Base-by-base conservation (phyloP, 2,329 filamentous ascomycete genomes). In the Dothistroma septosporum region DNA sequence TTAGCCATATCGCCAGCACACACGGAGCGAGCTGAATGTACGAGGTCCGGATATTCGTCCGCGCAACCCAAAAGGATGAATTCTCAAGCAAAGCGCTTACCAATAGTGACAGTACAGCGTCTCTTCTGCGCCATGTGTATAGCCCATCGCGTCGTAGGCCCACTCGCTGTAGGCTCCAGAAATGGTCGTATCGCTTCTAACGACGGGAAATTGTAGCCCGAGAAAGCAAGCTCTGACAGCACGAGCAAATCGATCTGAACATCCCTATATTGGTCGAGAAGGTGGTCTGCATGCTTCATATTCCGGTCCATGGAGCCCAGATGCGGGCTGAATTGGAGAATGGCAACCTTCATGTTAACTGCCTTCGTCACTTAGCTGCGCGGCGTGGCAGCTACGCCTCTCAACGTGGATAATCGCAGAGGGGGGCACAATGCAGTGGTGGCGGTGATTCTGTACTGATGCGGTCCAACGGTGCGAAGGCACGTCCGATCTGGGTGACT, bases 191-290 rank as follows among this genome's bases (percentile, higher is more conserved):
- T 91, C 1, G 90, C 81, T 33, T 83, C 77, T 2, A 90, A 73
- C 0, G 86, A 88, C 47, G 83, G 82, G 77, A 92, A 93, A 72
- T 92, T 92, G 77, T 92, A 94, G 32, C 90, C 88, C 85, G 71
- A 82, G 70, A 93, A 91, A 0, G 90, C 88, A 73, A 93, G 77
- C 71, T 93, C 90, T 0, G 90, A 89, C 0, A 93, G 76, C 0
- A 93, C 84, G 0, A 94, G 78, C 32, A 92, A 79, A 70, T 91
- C 88, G 1, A 92, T 71, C n/a, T 81, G 52, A 50, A 57, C 37
- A 59, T 76, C 1, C 0, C 80, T 76, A 6, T 80, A 75, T 0
- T 83, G 81, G 19, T 75, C 79, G 11, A 93, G 76, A 4, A 92
- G 79, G 0, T 80, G 75, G 65, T 92, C 85, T 62, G 89, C 89